Base-by-base conservation (phyloP, 2,329 filamentous ascomycete genomes). In the Diplocarpon mali region DNA sequence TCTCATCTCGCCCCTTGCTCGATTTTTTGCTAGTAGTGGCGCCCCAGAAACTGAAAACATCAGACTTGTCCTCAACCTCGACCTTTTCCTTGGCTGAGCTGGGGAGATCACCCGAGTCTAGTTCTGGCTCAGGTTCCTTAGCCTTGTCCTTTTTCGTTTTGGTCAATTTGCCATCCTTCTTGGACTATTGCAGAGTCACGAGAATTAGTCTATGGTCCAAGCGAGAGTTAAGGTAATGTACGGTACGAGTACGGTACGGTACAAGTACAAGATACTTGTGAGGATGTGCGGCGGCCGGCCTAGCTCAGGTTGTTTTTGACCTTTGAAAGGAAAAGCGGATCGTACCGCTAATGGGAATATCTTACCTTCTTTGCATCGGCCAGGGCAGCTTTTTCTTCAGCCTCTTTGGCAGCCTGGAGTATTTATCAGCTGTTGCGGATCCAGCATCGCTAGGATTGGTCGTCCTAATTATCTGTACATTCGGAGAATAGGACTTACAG, bases 1-100 rank as follows among this genome's bases (percentile, higher is more conserved):
- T 71, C 62, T 71, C 64, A 57, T 61, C 56, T 61, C 57, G 57
- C 53, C 53, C 58, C 52, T 59, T 60, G 51, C 46, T 54, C 7
- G 47, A 46, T 51, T 69, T 73, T 57, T 70, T 24, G 20, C 20
- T 59, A 38, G 67, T 10, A 14, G 11, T 59, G 37, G 67, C 64
- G 47, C 74, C 71, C 75, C 75, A 79, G 64, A 78, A 77, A 53
- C 69, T 69, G 60, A 78, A 79, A 0, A 70, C 52, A 32, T 53
- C 52, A 7, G 50, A 36, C 43, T 54, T 58, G 34, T 59, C 55
- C 20, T 50, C 51, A 17, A 52, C 49, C 9, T 53, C 60, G 24
- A 62, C 59, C 53, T 64, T 57, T 42, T 66, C 62, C 14, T 63
- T 53, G 14, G 53, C 14, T 55, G 68, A 58, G 44, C 60, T 60